Evolutionary conservation across 2,329 filamentous ascomycete species (phyloP), one percentile per base, ranked within the genome.

Genomic region (Podosphaera aphanis): DNA sequence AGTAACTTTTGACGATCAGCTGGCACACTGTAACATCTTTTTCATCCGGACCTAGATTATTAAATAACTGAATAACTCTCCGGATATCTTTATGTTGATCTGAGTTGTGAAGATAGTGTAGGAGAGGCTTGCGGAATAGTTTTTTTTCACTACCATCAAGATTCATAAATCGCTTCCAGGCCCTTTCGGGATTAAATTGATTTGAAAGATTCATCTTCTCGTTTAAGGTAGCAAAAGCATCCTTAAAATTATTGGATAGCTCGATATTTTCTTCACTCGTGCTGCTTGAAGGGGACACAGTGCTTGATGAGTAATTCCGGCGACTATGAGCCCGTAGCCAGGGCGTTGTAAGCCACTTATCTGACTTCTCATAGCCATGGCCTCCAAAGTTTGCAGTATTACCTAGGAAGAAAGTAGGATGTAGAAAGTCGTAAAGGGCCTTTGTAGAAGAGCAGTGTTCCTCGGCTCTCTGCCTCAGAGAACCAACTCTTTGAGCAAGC

Each of bases 21-120:
- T 61, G 54, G 53, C 71, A 74, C 45, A 67, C 63, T 3, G 59
- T 57, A 6, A 58, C 51, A 2, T 58, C 61, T 21, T 66, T 64
- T 33, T 60, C 46, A 7, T 59, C 46, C 25, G 40, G 21, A n/a
- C 44, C 44, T 11, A 56, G 35, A 8, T 33, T 33, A 23, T 64
- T 54, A 52, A 73, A 73, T 7, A 73, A 49, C n/a, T 59, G 49
- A 43, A 64, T 59, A 16, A 62, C 59, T 41, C 66, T 63, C 47
- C 61, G 60, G 13, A 62, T 57, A 53, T 71, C 62, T 20, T 60
- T 43, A 2, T 54, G 31, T 11, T 57, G 50, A 37, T 52, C 48
- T 10, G 67, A 68, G n/a, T 49, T 52, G 6, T 61, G 60, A 11
- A 69, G 50, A 50, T 61, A 64, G 5, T 51, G 51, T 44, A 66